Conservation (phyloP, 306 rosid species). For the Vicia villosa region DNA sequence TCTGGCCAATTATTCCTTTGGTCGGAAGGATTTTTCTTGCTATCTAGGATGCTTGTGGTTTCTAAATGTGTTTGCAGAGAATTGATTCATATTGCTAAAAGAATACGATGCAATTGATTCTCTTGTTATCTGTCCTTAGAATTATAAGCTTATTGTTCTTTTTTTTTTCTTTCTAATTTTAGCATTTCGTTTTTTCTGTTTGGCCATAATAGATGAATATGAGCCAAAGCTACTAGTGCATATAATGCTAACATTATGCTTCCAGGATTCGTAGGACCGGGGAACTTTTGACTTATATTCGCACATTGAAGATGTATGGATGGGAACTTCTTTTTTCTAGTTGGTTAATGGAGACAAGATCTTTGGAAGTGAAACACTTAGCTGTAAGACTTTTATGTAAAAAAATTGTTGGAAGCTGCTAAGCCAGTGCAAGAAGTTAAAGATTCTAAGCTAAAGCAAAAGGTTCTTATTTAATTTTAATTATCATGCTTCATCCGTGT, state of each 20-base stretch:
- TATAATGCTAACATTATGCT: conserved; percentile 18
- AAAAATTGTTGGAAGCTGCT: conserved; percentile 8
- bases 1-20: neutral
- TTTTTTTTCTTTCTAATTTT: conserved; percentile 24
- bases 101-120: conserved; percentile 10
- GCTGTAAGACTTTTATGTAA: conserved; percentile 58
- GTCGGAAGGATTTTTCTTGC: conserved; percentile 3
- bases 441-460: neutral
- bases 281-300: conserved; percentile 83
- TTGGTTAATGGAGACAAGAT: conserved; percentile 96
- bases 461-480: conserved; percentile 2
- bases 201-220: conserved; percentile 18
- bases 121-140: conserved; percentile 11
- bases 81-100: conserved; percentile 5
- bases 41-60: conserved; percentile 13
- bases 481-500: conserved; percentile 35
- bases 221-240: conserved; percentile 21
- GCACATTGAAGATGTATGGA: conserved; percentile 90
- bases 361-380: conserved; percentile 78
- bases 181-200: conserved; percentile 8
- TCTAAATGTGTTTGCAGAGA: conserved; percentile 4
- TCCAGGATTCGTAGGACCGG: conserved; percentile 85
- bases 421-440: conserved; percentile 10
- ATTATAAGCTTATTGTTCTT: conserved; percentile 20
- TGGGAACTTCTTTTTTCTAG: conserved; percentile 92